These are phyloP conservation scores for Akanthomyces uredinophilus DNA, from an alignment of 2,329 filamentous ascomycete genomes.

Conservation along the genomic window DNA sequence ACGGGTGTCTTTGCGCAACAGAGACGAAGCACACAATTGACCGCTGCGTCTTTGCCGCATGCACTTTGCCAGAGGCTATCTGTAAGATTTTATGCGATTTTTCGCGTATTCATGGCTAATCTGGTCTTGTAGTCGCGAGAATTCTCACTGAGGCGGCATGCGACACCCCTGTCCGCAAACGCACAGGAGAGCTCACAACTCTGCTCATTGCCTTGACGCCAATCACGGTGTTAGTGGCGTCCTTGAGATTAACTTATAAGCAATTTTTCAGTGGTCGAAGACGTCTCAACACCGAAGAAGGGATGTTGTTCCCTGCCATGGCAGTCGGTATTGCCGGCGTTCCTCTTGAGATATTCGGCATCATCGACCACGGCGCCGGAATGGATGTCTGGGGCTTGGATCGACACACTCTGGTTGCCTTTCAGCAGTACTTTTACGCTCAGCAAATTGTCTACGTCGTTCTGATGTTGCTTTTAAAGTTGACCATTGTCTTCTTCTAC, in stretches of 20 bases:
- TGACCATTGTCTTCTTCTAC: conserved; percentile 46
- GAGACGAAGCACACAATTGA: not conserved
- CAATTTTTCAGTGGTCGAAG: conserved; percentile 27
- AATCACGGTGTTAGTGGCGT: conserved; percentile 26
- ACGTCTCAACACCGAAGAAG: conserved; percentile 32
- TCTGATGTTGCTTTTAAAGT: conserved; percentile 37
- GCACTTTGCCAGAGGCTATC: not conserved
- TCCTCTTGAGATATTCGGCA: conserved; percentile 26
- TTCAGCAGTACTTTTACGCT: conserved; percentile 35
- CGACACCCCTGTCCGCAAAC: conserved; percentile 3
- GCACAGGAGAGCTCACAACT: not conserved
- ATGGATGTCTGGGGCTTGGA: conserved; percentile 41
- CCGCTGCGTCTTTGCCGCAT: not conserved
- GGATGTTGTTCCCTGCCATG: conserved; percentile 26
- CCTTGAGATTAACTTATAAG: conserved; percentile 32
- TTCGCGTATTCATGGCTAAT: not conserved
- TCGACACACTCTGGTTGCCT: conserved; percentile 33
- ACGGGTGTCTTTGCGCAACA: not conserved
- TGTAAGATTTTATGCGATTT: not conserved
- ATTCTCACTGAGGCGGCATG: conserved; percentile 6
- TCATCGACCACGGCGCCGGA: conserved; percentile 35
- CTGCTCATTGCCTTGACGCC: conserved; percentile 4
- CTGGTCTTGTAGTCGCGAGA: not conserved
- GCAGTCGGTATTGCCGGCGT: conserved; percentile 26
- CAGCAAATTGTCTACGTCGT: conserved; percentile 37